A percentile compares a stretch with the other conserved stretches of the same genome.
These are phyloP conservation scores for Leishmania turanica DNA, from an alignment of 208 protist species.

Conservation along the genomic window DNA sequence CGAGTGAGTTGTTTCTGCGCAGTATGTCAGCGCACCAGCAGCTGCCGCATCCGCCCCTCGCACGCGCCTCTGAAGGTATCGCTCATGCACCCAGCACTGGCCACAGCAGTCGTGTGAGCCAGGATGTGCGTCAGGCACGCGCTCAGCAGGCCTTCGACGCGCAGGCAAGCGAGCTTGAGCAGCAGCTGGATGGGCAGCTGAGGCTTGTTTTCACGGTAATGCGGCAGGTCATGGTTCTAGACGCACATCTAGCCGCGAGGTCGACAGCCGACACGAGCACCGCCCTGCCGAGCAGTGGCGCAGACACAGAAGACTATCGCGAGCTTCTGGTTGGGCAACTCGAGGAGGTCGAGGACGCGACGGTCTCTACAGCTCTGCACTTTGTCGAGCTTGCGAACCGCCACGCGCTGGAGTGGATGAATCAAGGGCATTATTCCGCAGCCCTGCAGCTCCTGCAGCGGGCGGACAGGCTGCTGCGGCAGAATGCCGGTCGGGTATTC, in stretches of 20 bases:
- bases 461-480: constrained; percentile 41
- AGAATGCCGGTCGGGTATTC: constrained; percentile 47
- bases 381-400: constrained; percentile 30
- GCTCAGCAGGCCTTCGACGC: constrained; percentile 26
- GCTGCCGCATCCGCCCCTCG: background rate
- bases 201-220: constrained; percentile 28
- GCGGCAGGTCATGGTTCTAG: constrained; percentile 33
- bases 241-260: constrained; percentile 5
- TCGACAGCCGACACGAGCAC: background rate
- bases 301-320: constrained; percentile 6
- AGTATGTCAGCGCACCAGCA: background rate
- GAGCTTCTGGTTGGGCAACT: constrained; percentile 21
- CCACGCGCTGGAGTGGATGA: constrained; percentile 62
- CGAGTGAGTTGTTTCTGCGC: background rate
- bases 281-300: background rate
- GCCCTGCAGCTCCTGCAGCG: constrained; percentile 55
- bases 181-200: constrained; percentile 22
- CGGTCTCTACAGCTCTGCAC: constrained; percentile 14
- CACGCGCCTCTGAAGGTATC: background rate
- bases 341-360: constrained; percentile 25
- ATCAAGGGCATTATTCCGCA: constrained; percentile 55
- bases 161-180: constrained; percentile 11
- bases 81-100: background rate
- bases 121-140: constrained; percentile 24
- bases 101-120: constrained; percentile 17